Evolutionary conservation across 2,329 filamentous ascomycete species (phyloP), one percentile per base, ranked within the genome.

Genomic region (Verticillium longisporum): DNA sequence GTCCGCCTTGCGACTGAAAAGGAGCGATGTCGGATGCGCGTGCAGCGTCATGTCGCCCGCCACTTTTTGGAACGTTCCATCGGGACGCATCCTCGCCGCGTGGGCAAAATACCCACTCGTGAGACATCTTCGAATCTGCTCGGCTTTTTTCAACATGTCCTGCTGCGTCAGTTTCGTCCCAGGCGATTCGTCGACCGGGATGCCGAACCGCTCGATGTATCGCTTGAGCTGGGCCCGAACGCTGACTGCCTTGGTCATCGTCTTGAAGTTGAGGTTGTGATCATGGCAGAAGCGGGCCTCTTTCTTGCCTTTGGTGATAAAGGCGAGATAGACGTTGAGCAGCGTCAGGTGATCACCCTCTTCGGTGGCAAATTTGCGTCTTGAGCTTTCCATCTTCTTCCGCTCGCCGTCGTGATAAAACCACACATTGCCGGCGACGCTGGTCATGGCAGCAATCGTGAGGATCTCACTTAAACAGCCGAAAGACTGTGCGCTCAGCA

Each of bases 1-100:
- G 65, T 97, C 92, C 11, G 92, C 92, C 78, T 96, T 97, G 61
- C 93, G 87, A 74, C 97, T 96, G 79, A 98, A 98, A 87, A 98
- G 92, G 67, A 98, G 77, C 45, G 90, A 96, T 70, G 87, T 96
- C 0, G 95, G 95, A 75, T 99, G 95, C 26, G 92, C 92, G 77
- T 96, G 85, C 59, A 98, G 79, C 4, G 87, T 84, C 58, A 88
- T 89, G 45, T 86, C 87, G 34, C 92, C 92, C 63, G 88, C 88
- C n/a, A 97, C 88, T 58, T 91, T 94, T 67, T 85, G 86, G 73
- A 97, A 97, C 4, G 86, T 93, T 14, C 95, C 95, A 77, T 98
- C 94, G 0, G 91, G 83, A 73, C 96, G 91, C 93, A 98, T 97
- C 70, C 88, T 87, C 55, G 95, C 95, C 4, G 92, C 93, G 72